A percentile compares a stretch with the other conserved stretches of the same genome.
Evolutionary conservation across 495 filamentous ascomycete species (phyloP).

Genomic region (Zalerion maritima): DNA sequence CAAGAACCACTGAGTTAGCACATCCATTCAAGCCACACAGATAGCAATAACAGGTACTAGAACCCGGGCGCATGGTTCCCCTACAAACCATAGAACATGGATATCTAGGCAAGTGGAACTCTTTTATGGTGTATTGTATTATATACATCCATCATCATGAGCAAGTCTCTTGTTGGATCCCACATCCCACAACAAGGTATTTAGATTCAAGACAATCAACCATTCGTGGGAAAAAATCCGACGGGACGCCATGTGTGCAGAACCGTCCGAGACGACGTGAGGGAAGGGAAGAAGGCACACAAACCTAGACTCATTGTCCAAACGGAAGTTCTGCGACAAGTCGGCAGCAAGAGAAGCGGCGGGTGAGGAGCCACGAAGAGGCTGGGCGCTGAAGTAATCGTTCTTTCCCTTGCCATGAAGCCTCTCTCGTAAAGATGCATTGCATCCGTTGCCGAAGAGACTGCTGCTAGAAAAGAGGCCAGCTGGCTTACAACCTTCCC

Average conservation of each 20-base stretch:
- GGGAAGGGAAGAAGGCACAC: conserved; percentile 11
- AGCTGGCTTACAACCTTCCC: conserved; percentile 32
- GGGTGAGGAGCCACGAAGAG: conserved; percentile 73
- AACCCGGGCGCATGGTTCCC: too few species aligned
- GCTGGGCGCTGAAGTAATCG: conserved; percentile 69
- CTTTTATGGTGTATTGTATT: too few species aligned
- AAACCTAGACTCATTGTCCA: conserved; percentile 70
- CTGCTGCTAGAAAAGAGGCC: conserved; percentile 32
- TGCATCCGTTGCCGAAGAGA: conserved; percentile 42
- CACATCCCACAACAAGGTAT: too few species aligned
- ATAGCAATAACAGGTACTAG: too few species aligned
- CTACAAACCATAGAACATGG: too few species aligned
- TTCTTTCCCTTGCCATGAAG: conserved; percentile 21
- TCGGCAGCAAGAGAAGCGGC: conserved; percentile 82
- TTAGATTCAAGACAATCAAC: too few species aligned
- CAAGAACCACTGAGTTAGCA: conserved; percentile 3
- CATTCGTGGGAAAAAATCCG: background rate
- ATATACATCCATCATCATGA: too few species aligned
- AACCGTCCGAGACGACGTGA: too few species aligned
- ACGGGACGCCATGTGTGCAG: conserved; percentile 1
- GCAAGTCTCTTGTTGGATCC: too few species aligned
- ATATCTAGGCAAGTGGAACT: too few species aligned
- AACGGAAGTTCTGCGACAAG: conserved; percentile 89
- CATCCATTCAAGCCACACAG: too few species aligned
- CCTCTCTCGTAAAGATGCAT: conserved; percentile 60